These are phyloP conservation scores for Alternaria burnsii DNA, from an alignment of 2,329 filamentous ascomycete species.

Conservation along the genomic window DNA sequence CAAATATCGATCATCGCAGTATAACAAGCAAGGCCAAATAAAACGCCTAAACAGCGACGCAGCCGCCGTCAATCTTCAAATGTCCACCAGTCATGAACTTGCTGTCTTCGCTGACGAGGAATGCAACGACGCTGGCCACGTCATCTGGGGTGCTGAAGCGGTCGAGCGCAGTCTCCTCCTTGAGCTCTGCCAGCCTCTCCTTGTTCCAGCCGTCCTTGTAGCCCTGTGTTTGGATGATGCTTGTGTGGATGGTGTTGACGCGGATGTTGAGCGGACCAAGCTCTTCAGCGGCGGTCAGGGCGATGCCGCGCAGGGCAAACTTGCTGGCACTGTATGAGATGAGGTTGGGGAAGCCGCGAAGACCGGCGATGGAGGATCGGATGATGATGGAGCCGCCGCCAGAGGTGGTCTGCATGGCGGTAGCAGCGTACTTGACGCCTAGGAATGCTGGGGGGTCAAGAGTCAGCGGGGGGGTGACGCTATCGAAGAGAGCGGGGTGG, in stretches of 20 bases:
- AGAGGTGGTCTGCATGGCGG: slow-evolving; percentile 41
- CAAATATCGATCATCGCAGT: slow-evolving; percentile 15
- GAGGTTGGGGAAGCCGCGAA: slow-evolving; percentile 50
- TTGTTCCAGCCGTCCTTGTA: slow-evolving; percentile 48
- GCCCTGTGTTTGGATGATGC: slow-evolving; percentile 49
- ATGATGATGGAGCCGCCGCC: slow-evolving; percentile 52
- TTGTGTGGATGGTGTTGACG: slow-evolving; percentile 54
- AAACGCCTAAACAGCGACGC: slow-evolving; percentile 35
- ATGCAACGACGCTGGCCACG: slow-evolving; percentile 51
- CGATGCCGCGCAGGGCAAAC: slow-evolving; percentile 52
- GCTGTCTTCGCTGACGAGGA: slow-evolving; percentile 52
- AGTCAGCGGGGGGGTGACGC: not conserved
- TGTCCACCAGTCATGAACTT: slow-evolving; percentile 51
- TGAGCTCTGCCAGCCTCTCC: slow-evolving; percentile 46
- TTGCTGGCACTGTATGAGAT: slow-evolving; percentile 50
- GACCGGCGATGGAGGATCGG: slow-evolving; percentile 51
- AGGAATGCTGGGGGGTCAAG: slow-evolving; percentile 41
- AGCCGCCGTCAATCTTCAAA: slow-evolving; percentile 47
- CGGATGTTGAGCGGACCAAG: slow-evolving; percentile 51
- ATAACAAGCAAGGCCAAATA: not conserved
- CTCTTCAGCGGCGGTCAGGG: slow-evolving; percentile 50
- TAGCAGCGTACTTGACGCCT: slow-evolving; percentile 48
- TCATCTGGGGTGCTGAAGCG: slow-evolving; percentile 50
- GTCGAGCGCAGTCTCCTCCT: slow-evolving; percentile 46
- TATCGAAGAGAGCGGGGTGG: no score